Base-by-base conservation (phyloP, 2,329 filamentous ascomycete genomes). In the Aschersonia sp. region DNA sequence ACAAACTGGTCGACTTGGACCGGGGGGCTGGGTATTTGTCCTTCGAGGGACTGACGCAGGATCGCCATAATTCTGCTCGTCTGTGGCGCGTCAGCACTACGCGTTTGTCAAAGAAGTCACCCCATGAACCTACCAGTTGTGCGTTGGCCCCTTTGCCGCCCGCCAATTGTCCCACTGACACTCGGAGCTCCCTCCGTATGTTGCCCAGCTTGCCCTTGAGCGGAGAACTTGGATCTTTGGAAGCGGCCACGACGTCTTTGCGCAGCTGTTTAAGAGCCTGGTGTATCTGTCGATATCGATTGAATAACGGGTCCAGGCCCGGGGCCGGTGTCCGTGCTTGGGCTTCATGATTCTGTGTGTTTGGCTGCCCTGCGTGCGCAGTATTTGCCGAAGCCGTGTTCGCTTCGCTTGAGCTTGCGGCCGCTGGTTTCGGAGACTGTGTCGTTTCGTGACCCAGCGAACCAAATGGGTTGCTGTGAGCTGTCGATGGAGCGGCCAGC, bases 141-240 rank as follows among this genome's bases (percentile, higher is more conserved):
- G 56, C 54, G 55, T 87, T 87, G 29, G 72, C 73, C 9, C 73
- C 75, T 54, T 76, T 81, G 48, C 76, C 81, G 40, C 73, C 74
- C 1, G 80, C 83, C 31, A 88, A 65, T 59, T 92, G 85, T 6
- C 87, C 86, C 47, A 90, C 74, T 14, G 74, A 79, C 56, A 82
- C 84, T 40, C 76, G 75, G 47, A 92, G 79, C 41, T 81, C 75
- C 49, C 86, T 72, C 41, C 86, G 74, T 70, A 85, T 79, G 47
- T 87, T 77, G 35, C 84, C 83, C 58, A 87, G 73, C 37, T 76
- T 73, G 46, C 72, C 70, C 61, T 86, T 87, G 31, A 88, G 64
- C 2, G 58, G 63, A 5, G 66, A 69, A 2, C 53, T 61, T 56
- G 61, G 53, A 11, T 58, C 48, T 49, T 81, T 76, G 29, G 68